These are phyloP conservation scores for Crithidia sp. DNA, from an alignment of 208 protist genomes.

Conservation along the genomic window DNA sequence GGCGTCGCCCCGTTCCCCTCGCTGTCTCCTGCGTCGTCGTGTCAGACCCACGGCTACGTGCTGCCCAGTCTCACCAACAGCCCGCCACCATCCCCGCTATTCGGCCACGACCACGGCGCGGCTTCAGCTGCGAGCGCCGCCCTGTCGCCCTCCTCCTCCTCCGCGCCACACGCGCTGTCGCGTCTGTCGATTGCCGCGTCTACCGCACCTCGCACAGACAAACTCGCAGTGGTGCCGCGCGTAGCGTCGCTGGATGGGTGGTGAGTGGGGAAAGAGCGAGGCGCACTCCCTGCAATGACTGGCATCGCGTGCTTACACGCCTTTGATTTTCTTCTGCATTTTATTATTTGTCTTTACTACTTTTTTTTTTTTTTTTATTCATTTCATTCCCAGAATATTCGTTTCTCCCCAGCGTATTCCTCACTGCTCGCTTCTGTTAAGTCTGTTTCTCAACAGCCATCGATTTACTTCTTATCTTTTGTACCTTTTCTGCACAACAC, in stretches of 20 bases:
- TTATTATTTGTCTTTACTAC: not conserved
- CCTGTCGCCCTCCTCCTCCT: not conserved
- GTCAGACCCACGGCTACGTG: slow-evolving; percentile 12
- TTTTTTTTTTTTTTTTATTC: not conserved
- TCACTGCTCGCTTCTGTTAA: too few species aligned
- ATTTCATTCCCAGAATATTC: too few species aligned
- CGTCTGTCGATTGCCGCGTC: slow-evolving; percentile 5
- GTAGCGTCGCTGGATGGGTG: not conserved
- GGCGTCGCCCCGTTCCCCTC: not conserved
- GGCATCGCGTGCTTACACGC: too few species aligned
- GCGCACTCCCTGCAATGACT: too few species aligned
- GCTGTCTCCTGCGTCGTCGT: slow-evolving; percentile 7
- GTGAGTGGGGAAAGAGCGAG: too few species aligned
- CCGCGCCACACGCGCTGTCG: not conserved
- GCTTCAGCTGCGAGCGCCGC: not conserved
- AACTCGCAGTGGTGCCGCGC: not conserved
- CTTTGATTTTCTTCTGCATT: not conserved
- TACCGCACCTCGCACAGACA: not conserved
- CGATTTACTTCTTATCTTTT: not conserved
- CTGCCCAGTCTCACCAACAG: not conserved
- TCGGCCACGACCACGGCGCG: not conserved
- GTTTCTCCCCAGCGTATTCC: too few species aligned
- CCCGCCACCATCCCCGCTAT: not conserved
- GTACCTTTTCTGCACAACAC: not conserved
- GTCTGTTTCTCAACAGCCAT: not conserved